Evolutionary conservation across 495 filamentous ascomycete genomes (phyloP).

Genomic region (Amorphotheca resinae): DNA sequence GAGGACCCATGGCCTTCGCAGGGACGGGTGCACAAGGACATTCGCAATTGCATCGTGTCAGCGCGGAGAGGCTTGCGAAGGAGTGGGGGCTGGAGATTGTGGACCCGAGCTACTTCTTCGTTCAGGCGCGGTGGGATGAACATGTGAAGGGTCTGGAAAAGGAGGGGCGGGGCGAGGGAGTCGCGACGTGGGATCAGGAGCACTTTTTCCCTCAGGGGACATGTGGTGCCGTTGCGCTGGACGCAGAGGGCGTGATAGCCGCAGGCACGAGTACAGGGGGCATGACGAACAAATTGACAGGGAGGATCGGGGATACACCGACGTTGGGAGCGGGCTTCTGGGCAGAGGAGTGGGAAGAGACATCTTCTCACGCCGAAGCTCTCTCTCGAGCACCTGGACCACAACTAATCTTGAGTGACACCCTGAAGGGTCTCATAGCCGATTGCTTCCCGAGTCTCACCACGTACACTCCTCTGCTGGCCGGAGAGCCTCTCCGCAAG

Average conservation of each 20-base stretch:
- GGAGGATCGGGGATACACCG: conserved; percentile 79
- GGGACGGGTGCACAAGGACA: conserved; percentile 41
- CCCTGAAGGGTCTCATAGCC: conserved; percentile 29
- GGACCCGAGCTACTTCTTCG: conserved; percentile 60
- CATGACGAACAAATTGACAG: conserved; percentile 77
- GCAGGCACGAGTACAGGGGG: conserved; percentile 81
- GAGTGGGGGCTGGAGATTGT: conserved; percentile 59
- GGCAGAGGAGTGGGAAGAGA: conserved; percentile 67
- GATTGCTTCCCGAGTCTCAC: conserved; percentile 40
- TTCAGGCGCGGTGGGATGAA: conserved; percentile 69
- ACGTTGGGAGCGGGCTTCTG: conserved; percentile 80
- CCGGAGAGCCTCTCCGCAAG: conserved; percentile 3
- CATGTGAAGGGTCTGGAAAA: conserved; percentile 54
- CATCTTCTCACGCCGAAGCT: conserved; percentile 6
- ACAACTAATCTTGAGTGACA: conserved; percentile 27
- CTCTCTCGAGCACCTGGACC: conserved; percentile 19
- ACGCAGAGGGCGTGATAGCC: conserved; percentile 52
- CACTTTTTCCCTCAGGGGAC: conserved; percentile 74
- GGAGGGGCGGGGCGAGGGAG: conserved; percentile 25
- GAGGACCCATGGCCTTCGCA: conserved; percentile 8
- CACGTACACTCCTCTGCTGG: conserved; percentile 14
- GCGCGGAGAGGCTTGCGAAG: conserved; percentile 53
- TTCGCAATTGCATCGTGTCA: conserved; percentile 49
- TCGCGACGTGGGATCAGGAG: conserved; percentile 32
- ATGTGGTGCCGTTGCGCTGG: conserved; percentile 70